Evolutionary conservation across 768 basidiomycete species (phyloP).

Genomic region (Podaxis sp.): DNA sequence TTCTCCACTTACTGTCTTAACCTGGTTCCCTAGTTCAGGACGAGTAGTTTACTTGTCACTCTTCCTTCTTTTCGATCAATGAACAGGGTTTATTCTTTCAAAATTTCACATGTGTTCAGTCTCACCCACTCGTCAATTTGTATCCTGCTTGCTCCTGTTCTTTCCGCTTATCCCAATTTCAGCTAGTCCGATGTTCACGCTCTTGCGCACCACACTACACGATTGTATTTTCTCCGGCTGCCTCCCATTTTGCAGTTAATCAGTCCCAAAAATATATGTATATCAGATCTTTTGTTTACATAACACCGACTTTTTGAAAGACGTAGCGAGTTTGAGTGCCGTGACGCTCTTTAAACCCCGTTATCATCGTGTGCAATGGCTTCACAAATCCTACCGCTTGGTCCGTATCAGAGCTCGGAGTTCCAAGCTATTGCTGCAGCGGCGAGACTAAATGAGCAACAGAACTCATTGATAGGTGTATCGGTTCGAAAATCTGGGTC

Average conservation of each 20-base stretch:
- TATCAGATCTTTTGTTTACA: conserved; percentile 10
- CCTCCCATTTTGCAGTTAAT: neutral
- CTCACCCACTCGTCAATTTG: conserved; percentile 11
- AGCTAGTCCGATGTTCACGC: neutral
- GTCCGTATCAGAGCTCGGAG: conserved; percentile 31
- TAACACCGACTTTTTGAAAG: conserved; percentile 2
- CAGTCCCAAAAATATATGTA: neutral
- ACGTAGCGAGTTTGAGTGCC: neutral
- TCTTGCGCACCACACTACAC: conserved; percentile 5
- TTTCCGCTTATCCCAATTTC: neutral
- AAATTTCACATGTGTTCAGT: neutral
- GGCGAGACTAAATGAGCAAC: conserved; percentile 6
- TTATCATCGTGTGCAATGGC: conserved; percentile 53
- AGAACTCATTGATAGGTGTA: conserved; percentile 98
- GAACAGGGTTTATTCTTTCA: conserved; percentile 4
- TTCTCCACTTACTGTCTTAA: conserved; percentile 1
- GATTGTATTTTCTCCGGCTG: conserved; percentile 15
- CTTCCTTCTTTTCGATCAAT: neutral
- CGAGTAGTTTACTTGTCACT: conserved; percentile 11
- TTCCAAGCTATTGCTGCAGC: neutral
- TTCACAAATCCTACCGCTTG: conserved; percentile 91
- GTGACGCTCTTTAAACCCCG: neutral
- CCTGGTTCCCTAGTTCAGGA: neutral
- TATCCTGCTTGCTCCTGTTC: conserved; percentile 12
- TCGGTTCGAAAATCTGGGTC: conserved; percentile 96